Base-by-base conservation (phyloP, 2,329 filamentous ascomycete species). In the Arthrobotrys sinensis region DNA sequence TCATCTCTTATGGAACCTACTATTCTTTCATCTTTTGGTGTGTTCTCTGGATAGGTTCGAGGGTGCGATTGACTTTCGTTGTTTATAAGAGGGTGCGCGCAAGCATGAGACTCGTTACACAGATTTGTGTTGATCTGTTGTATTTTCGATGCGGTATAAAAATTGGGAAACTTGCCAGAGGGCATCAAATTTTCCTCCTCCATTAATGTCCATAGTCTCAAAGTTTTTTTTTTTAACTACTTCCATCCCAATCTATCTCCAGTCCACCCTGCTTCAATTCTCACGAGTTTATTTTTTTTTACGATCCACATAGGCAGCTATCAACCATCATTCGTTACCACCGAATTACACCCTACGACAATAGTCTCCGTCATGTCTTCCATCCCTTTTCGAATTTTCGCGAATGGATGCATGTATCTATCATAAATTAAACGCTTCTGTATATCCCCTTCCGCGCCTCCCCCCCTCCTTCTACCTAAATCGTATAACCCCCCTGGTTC, bases 401-500 rank as follows among this genome's bases (percentile, higher is more conserved):
- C 48, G 11, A 21, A 52, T 28, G 5, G 12, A 45, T 24, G 16
- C 24, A 38, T 57, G 52, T 57, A 57, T 38, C 24, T 60, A 60
- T 43, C 10, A 24, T 24, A 40, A 60, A 60, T 43, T 11, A 4
- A 34, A 28, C 6, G 19, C 34, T 8, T 60, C n/a, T 8, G 5
- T 60, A 24, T 2, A 14, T 8, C 10, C 40, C 16, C 10, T 60
- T 4, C 34, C 12, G 34, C 24, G 3, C 19, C 34, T 60, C n/a
- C 16, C 19, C 34, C 40, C n/a, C 16, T 57, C 3, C 14, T 38
- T 16, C 7, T 6, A 62, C 10, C 43, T 8, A 46, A 63, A 1
- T 1, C 21, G 4, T 45, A 63, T 34, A 50, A 45, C 46, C 24
- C 21, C 73, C 75, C 75, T 78, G 75, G 67, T 78, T 77, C 73